phyloP scores from a whole-genome alignment of 2,329 filamentous ascomycete genomes.

The Mycosphaerelloides madeirae region DNA sequence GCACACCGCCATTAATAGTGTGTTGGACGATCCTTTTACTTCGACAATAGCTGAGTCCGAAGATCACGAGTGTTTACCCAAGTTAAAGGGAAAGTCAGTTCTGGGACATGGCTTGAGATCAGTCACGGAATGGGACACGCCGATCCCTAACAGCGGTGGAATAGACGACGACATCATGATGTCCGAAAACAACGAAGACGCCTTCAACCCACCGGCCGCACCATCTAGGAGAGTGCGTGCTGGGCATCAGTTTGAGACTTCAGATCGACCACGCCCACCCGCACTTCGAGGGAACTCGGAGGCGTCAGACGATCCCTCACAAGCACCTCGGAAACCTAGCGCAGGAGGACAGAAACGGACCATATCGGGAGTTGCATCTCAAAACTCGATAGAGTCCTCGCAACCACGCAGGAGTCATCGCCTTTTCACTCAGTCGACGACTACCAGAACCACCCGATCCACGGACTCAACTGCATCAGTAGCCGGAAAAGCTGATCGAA shows the following conservation, averaged over 20 bases:
- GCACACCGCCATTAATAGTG: no score
- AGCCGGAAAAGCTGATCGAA: slow-evolving; percentile 53
- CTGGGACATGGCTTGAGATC: slow-evolving; percentile 21
- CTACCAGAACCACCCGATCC: slow-evolving; percentile 59
- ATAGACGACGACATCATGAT: slow-evolving; percentile 40
- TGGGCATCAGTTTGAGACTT: slow-evolving; percentile 24
- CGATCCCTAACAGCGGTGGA: slow-evolving; percentile 39
- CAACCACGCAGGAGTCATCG: slow-evolving; percentile 44
- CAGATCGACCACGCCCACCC: slow-evolving; percentile 31
- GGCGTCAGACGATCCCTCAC: slow-evolving; percentile 30
- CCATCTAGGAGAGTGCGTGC: slow-evolving; percentile 39
- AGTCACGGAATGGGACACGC: slow-evolving; percentile 41
- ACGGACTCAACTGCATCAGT: slow-evolving; percentile 51
- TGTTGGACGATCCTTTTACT: slow-evolving; percentile 42
- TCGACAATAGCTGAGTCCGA: slow-evolving; percentile 22
- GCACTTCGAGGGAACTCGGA: slow-evolving; percentile 37
- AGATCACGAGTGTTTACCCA: slow-evolving; percentile 36
- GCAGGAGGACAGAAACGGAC: slow-evolving; percentile 70
- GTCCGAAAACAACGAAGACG: slow-evolving; percentile 22
- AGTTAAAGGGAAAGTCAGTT: slow-evolving; percentile 41
- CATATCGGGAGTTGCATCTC: slow-evolving; percentile 62
- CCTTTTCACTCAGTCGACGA: slow-evolving; percentile 60
- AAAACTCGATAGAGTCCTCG: slow-evolving; percentile 34
- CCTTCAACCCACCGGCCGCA: slow-evolving; percentile 45
- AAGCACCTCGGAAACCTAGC: slow-evolving; percentile 29